Conservation (phyloP, 805 yeast species). For the Pichia scutulata region DNA sequence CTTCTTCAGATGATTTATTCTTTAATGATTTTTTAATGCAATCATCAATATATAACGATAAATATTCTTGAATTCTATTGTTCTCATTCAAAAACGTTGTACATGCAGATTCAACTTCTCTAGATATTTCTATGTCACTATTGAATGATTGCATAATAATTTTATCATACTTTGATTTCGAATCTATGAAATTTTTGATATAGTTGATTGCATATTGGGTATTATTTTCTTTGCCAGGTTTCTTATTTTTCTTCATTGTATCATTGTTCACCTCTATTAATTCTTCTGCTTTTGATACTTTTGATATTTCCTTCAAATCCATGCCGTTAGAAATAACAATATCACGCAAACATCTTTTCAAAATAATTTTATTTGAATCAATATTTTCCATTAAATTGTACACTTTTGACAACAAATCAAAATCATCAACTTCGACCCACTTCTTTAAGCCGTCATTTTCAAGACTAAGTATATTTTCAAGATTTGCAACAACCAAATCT, state of each 20-base stretch:
- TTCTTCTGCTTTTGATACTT: conserved; percentile 2
- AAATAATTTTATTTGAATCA: conserved; percentile 42
- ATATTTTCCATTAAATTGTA: conserved; percentile 47
- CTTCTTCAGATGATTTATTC: conserved; percentile 38
- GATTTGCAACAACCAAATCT: conserved; percentile 47
- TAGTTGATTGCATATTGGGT: conserved; percentile 57
- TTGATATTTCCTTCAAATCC: conserved; percentile 26
- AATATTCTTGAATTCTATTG: conserved; percentile 41
- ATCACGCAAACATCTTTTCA: conserved; percentile 41
- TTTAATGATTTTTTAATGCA: conserved; percentile 42
- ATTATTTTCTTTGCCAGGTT: conserved; percentile 27
- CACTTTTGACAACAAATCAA: conserved; percentile 36
- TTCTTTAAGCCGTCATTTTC: conserved; percentile 48
- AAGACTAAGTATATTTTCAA: conserved; percentile 45
- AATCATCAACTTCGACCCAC: conserved; percentile 46
- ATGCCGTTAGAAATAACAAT: conserved; percentile 42
- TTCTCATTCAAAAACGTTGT: conserved; percentile 48
- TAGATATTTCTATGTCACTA: conserved; percentile 41
- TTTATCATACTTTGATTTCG: conserved; percentile 42
- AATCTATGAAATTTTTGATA: conserved; percentile 49
- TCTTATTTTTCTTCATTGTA: conserved; percentile 14
- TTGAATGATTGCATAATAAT: conserved; percentile 44
- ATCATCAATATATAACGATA: conserved; percentile 54
- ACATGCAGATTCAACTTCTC: conserved; percentile 53
- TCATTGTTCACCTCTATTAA: conserved; percentile 14